phyloP scores from a whole-genome alignment of 306 rosid genomes.

The Prunus salicina region DNA sequence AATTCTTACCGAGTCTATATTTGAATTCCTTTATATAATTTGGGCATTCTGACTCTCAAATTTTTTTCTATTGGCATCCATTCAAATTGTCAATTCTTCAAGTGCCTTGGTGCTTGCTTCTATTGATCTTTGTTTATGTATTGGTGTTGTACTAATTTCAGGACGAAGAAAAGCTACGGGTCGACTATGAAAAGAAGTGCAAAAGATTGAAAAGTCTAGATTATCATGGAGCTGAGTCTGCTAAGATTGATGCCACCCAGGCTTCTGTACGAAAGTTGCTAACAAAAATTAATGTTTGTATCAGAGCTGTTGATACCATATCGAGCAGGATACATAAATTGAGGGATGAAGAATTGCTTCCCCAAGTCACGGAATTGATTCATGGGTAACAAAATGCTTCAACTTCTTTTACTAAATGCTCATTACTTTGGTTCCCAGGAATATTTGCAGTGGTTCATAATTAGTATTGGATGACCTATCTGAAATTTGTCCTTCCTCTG shows the following conservation, averaged over 20 bases:
- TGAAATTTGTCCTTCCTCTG: background rate
- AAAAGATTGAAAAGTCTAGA: constrained; percentile 78
- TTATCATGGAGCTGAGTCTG: constrained; percentile 78
- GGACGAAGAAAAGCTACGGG: constrained; percentile 93
- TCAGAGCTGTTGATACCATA: constrained; percentile 75
- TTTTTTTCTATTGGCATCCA: no score
- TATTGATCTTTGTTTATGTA: constrained; percentile 19
- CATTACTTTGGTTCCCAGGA: background rate
- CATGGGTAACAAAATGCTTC: constrained; percentile 68
- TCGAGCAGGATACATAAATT: constrained; percentile 72
- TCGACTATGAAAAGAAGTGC: constrained; percentile 72
- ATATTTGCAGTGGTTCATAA: background rate
- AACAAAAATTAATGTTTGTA: constrained; percentile 79
- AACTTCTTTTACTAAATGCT: background rate
- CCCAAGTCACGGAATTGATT: constrained; percentile 79
- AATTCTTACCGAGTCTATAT: background rate
- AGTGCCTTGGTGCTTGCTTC: constrained; percentile 4
- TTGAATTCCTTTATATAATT: background rate
- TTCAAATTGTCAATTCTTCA: background rate
- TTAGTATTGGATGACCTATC: background rate
- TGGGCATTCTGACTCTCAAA: background rate
- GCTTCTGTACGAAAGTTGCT: constrained; percentile 67
- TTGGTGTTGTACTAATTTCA: constrained; percentile 30
- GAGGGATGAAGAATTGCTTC: constrained; percentile 91
- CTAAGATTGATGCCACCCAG: constrained; percentile 78